phyloP scores from a whole-genome alignment of 2,329 filamentous ascomycete species.

The Aspergillus sp. region DNA sequence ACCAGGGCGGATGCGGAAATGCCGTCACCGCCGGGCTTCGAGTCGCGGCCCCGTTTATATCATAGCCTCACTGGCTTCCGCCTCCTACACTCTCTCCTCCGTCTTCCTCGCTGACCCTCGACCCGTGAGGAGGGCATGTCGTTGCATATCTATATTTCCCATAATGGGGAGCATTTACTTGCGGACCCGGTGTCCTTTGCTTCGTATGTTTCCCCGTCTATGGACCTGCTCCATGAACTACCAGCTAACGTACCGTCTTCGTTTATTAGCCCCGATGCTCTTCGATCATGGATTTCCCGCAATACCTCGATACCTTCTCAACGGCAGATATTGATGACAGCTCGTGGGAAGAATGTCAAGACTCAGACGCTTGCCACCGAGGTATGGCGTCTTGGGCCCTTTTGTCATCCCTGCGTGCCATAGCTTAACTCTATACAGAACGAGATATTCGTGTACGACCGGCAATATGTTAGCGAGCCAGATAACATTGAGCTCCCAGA shows the following conservation, averaged over 20 bases:
- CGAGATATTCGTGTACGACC: conserved; percentile 89
- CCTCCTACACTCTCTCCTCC: conserved; percentile 3
- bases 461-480: conserved; percentile 51
- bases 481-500: conserved; percentile 41
- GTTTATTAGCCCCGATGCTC: conserved; percentile 61
- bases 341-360: conserved; percentile 75
- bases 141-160: conserved; percentile 82
- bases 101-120: conserved; percentile 16
- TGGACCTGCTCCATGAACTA: neutral
- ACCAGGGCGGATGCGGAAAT: conserved; percentile 1
- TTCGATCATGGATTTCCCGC: conserved; percentile 70
- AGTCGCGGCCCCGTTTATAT: conserved; percentile 6
- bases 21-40: conserved; percentile 7
- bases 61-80: conserved; percentile 3
- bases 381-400: conserved; percentile 40
- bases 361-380: conserved; percentile 70
- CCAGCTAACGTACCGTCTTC: conserved; percentile 12
- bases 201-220: conserved; percentile 47
- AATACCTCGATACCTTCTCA: conserved; percentile 64
- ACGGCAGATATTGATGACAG: conserved; percentile 79
- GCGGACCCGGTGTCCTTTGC: conserved; percentile 67
- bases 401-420: conserved; percentile 2
- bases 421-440: conserved; percentile 43
- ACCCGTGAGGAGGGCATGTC: conserved; percentile 56
- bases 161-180: conserved; percentile 78